phyloP scores from a whole-genome alignment of 495 filamentous ascomycete species.

The Schizothecium vesticola region DNA sequence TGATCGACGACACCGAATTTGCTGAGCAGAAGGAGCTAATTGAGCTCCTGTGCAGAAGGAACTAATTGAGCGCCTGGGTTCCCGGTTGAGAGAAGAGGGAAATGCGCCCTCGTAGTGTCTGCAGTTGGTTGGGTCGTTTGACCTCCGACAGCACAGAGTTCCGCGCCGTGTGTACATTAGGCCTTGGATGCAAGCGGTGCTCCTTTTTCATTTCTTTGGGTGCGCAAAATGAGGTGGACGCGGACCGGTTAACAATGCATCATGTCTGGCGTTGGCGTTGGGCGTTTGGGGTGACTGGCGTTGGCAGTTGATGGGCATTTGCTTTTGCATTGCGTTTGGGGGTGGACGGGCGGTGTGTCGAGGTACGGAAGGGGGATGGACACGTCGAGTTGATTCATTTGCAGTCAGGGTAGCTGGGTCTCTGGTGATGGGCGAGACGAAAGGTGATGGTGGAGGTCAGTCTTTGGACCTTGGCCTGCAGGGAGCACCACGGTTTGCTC shows the following conservation, averaged over 20 bases:
- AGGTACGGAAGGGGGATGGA: neutral
- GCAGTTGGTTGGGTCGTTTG: neutral
- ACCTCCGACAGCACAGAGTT: neutral
- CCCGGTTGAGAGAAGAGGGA: neutral
- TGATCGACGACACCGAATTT: neutral
- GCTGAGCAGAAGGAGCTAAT: neutral
- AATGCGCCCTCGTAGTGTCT: neutral
- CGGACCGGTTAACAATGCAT: neutral
- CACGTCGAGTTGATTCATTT: neutral
- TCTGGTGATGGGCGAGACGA: neutral
- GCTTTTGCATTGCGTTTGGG: neutral
- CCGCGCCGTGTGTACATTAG: neutral
- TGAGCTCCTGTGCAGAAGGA: neutral
- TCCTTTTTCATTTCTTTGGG: neutral
- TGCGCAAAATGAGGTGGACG: neutral
- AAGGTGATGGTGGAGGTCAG: neutral
- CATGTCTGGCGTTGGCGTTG: slow-evolving; percentile 3
- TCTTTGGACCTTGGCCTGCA: neutral
- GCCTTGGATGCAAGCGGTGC: neutral
- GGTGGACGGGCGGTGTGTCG: neutral
- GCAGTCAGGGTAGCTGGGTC: neutral
- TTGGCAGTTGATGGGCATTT: neutral
- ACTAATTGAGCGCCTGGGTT: neutral
- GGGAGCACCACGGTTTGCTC: neutral
- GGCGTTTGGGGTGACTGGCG: neutral